Conservation (phyloP, 1,284 basidiomycete genomes). For the Trametes sp. region DNA sequence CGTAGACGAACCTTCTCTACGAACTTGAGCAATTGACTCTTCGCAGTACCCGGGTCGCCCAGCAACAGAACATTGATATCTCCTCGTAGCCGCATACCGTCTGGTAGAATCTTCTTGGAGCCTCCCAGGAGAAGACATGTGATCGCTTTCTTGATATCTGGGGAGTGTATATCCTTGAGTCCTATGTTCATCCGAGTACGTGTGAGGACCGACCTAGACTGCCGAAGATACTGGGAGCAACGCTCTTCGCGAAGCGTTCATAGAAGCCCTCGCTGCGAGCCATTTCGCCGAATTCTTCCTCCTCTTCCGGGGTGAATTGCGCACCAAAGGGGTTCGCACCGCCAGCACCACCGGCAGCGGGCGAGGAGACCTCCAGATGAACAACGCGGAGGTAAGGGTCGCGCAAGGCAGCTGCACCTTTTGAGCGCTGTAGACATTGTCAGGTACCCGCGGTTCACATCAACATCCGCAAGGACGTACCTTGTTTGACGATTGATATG, state of each 20-base stretch:
- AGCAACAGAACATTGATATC: slow-evolving; percentile 98
- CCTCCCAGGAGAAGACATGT: slow-evolving; percentile 96
- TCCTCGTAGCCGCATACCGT: slow-evolving; percentile 96
- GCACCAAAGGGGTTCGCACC: slow-evolving; percentile 81
- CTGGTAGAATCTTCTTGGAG: slow-evolving; percentile 97
- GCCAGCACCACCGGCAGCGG: slow-evolving; percentile 70
- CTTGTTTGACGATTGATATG: slow-evolving; percentile 88
- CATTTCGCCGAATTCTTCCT: slow-evolving; percentile 94
- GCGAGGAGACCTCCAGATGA: slow-evolving; percentile 89
- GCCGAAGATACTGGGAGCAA: slow-evolving; percentile 97
- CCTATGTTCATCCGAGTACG: background rate
- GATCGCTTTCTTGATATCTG: slow-evolving; percentile 98
- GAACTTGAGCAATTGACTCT: slow-evolving; percentile 97
- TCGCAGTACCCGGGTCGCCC: slow-evolving; percentile 98
- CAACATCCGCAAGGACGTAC: slow-evolving; percentile 49
- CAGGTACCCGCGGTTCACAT: background rate
- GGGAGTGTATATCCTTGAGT: slow-evolving; percentile 18
- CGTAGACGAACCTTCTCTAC: slow-evolving; percentile 84
- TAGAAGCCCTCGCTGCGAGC: slow-evolving; percentile 91
- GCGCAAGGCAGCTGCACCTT: slow-evolving; percentile 84
- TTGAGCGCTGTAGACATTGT: slow-evolving; percentile 63
- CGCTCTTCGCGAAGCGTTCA: slow-evolving; percentile 92
- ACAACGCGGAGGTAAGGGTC: slow-evolving; percentile 95
- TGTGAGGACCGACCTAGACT: slow-evolving; percentile 72
- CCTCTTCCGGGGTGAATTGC: slow-evolving; percentile 94